Base-by-base conservation (phyloP, 495 filamentous ascomycete genomes). In the Parmelia sp. region DNA sequence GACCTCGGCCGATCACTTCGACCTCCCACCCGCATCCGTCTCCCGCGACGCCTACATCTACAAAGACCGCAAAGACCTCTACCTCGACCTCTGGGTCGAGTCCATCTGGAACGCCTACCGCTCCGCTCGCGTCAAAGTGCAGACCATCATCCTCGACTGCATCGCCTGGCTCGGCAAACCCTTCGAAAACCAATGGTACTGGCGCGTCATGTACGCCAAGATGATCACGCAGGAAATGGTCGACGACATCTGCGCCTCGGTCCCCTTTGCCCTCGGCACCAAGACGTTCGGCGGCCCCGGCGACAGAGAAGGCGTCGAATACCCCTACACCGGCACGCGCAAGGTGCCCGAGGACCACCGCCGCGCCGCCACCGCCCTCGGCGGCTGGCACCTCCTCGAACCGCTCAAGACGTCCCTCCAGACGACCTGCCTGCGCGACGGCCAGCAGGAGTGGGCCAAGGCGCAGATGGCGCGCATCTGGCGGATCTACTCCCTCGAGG, bases 21-120 rank as follows among this genome's bases (percentile, higher is more conserved):
- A 69, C n/a, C 47, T 61, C 47, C 67, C 67, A 4, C 40, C 39
- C 0, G n/a, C 17, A 36, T 27, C 57, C n/a, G 70, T 76, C 36
- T 74, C 69, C 12, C 62, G 72, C 6, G 71, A 73, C 2, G 74
- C 74, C 23, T 71, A 45, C 4, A 58, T 76, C 23, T 87, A 83
- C 67, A 75, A 78, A 14, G 77, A 78, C 59, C 76, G 76, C 37
- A 85, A 83, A 66, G 86, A 89, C 70, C 72, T 79, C 62, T 90
- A 89, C 70, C 63, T 71, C 3, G 79, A 86, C 66, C 75, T 84
- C 58, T 88, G 83, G 82, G 79, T 83, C 14, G 80, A 82, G 0
- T 74, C 79, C 19, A 80, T 83, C 23, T 88, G 85, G 85, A 90
- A 87, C 62, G 79, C 79, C 45, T 87, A 84, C 71, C 83, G 87